A percentile compares a stretch with the other conserved stretches of the same genome.
Conservation (phyloP, 257 asterid species). For the Solanum microdontum region DNA sequence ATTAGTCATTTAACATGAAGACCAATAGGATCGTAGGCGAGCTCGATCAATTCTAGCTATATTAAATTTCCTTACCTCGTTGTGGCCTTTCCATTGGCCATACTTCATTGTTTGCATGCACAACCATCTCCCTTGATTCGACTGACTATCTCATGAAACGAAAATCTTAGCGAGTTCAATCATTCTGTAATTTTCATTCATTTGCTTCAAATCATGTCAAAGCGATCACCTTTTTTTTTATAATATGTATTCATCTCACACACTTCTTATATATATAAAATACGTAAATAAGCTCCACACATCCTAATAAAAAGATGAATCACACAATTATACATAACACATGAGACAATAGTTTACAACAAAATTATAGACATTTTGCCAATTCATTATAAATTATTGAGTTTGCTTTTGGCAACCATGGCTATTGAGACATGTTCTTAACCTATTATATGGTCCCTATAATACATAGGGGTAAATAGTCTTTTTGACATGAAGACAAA, state of each 20-base stretch:
- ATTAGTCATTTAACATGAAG: constrained; percentile 1
- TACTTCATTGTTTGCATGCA: neutral
- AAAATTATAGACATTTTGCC: neutral
- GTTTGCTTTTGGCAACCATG: neutral
- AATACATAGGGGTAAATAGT: neutral
- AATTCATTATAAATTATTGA: too few species aligned
- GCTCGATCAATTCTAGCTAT: neutral
- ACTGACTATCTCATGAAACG: neutral
- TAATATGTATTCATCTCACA: too few species aligned
- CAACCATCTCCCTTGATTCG: neutral
- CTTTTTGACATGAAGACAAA: neutral
- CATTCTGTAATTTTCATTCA: too few species aligned
- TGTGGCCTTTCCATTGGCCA: neutral
- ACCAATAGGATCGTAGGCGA: neutral
- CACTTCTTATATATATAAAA: neutral
- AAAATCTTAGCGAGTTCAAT: too few species aligned
- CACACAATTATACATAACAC: neutral
- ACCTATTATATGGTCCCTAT: neutral
- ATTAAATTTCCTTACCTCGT: neutral
- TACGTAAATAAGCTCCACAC: neutral
- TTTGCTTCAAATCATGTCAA: too few species aligned
- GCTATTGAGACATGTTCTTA: neutral
- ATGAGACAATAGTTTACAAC: too few species aligned
- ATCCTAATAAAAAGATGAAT: neutral
- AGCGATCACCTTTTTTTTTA: neutral